Percentiles rank a stretch among this genome's conserved stretches.
phyloP scores from a whole-genome alignment of 768 basidiomycete species.

The Calocybe indica region DNA sequence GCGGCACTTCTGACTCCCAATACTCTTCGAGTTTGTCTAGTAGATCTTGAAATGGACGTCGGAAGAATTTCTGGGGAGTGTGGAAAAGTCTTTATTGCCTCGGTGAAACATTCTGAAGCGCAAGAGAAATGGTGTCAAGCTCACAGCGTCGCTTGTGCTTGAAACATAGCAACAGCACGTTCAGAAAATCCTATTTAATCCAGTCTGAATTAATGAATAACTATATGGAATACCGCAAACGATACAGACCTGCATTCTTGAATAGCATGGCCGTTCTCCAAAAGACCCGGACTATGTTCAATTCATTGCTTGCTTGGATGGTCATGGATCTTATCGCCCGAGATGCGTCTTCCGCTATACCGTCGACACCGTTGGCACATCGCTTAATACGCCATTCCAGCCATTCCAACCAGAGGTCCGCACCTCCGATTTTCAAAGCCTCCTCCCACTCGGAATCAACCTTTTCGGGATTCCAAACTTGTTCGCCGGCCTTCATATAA shows the following conservation, averaged over 20 bases:
- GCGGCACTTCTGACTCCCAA: constrained; percentile 79
- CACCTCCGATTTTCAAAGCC: constrained; percentile 45
- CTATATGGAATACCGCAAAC: background rate
- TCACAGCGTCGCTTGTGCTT: constrained; percentile 81
- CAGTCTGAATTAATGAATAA: constrained; percentile 6
- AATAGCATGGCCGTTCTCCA: constrained; percentile 66
- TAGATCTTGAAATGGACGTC: constrained; percentile 35
- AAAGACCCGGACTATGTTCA: constrained; percentile 52
- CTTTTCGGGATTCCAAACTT: constrained; percentile 57
- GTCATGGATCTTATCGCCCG: constrained; percentile 40
- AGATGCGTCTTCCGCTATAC: constrained; percentile 44
- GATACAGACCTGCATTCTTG: constrained; percentile 54
- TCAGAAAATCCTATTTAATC: constrained; percentile 57
- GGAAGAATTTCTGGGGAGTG: constrained; percentile 22
- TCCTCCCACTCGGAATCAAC: constrained; percentile 64
- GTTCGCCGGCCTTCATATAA: constrained; percentile 69
- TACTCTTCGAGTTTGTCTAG: constrained; percentile 68
- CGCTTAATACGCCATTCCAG: constrained; percentile 65
- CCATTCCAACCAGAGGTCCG: constrained; percentile 75
- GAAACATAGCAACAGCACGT: constrained; percentile 71
- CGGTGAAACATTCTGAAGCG: background rate
- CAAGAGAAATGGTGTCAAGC: constrained; percentile 12
- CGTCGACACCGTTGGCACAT: constrained; percentile 41
- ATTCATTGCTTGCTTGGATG: constrained; percentile 36
- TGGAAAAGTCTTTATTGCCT: too few species aligned